Base-by-base conservation (phyloP, 2,329 filamentous ascomycete genomes). In the Diplodia intermedia region DNA sequence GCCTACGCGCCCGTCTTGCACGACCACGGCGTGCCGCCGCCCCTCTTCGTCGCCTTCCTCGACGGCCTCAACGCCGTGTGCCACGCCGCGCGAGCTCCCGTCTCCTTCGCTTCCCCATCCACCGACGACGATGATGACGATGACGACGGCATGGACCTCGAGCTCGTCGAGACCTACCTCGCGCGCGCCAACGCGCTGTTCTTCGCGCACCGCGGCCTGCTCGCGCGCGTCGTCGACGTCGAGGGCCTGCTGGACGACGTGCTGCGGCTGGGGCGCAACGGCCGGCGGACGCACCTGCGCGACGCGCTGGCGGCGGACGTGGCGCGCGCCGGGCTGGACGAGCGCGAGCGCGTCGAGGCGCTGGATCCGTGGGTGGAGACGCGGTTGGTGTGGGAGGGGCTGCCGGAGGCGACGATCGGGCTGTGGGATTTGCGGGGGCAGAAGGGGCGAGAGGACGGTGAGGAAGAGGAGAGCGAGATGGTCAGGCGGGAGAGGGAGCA, bases 11-110 rank as follows among this genome's bases (percentile, higher is more conserved):
- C 77, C 66, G 69, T 72, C 0, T 55, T 79, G 5, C 73, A 75
- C 43, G 66, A 71, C 1, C 76, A 76, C 69, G 74, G 73, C 12
- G 74, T 79, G 14, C 69, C 70, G 5, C 73, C 73, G 11, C 71
- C 72, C 2, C 73, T 77, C 29, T 78, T 79, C 65, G 67, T 72
- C 11, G 74, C 74, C 14, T 79, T 79, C 65, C 60, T 78, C 9
- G 74, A 78, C 38, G 76, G 76, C 7, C 69, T 79, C 5, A 78
- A 78, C 50, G 71, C 72, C 26, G 68, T 78, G 9, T 75, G 73
- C 54, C 55, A 65, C 20, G 71, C 71, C 5, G 70, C 71, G 3
- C 40, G 26, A 18, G 43, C 67, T 1, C 12, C 65, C 2, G 18
- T 56, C 2, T 18, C 47, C 18, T 47, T 47, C 18, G 1, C 31